A percentile compares a stretch with the other conserved stretches of the same genome.
These are phyloP conservation scores for Yarrowia bubula DNA, from an alignment of 805 yeast genomes.

Conservation along the genomic window DNA sequence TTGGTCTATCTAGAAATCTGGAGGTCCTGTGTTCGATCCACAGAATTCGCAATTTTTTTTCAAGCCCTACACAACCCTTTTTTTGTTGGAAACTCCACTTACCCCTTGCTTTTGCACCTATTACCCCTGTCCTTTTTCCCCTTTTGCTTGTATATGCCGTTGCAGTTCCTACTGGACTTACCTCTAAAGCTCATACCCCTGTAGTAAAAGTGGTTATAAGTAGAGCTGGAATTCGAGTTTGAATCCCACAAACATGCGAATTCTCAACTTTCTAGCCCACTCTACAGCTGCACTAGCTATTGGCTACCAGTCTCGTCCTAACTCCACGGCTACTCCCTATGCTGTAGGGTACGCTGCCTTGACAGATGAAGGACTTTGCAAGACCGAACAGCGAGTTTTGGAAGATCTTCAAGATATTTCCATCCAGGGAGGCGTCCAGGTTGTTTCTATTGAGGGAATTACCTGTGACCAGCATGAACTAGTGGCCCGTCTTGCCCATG, in stretches of 20 bases:
- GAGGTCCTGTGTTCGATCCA: constrained; percentile 85
- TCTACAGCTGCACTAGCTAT: not conserved
- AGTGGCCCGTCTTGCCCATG: not conserved
- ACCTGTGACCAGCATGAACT: constrained; percentile 2
- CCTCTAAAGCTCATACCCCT: not conserved
- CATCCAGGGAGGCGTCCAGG: not conserved
- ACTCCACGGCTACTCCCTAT: not conserved
- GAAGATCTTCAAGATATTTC: not conserved
- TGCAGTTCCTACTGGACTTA: not conserved
- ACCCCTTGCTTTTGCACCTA: not conserved
- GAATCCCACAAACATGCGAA: not conserved
- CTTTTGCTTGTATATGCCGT: not conserved
- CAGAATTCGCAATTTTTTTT: constrained; percentile 43
- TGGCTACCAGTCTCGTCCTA: not conserved
- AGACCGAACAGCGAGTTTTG: not conserved
- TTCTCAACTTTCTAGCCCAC: not conserved
- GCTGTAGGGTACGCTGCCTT: constrained; percentile 14
- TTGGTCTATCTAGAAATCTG: constrained; percentile 45
- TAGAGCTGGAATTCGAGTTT: not conserved
- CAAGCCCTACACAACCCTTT: not conserved
- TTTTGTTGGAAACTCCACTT: too few relatives aligned
- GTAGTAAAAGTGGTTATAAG: not conserved
- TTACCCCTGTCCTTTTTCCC: not conserved
- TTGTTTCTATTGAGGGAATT: not conserved
- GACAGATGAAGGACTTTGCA: constrained; percentile 6